Conservation (phyloP, 805 yeast genomes). For the Candida broadrunensis region DNA sequence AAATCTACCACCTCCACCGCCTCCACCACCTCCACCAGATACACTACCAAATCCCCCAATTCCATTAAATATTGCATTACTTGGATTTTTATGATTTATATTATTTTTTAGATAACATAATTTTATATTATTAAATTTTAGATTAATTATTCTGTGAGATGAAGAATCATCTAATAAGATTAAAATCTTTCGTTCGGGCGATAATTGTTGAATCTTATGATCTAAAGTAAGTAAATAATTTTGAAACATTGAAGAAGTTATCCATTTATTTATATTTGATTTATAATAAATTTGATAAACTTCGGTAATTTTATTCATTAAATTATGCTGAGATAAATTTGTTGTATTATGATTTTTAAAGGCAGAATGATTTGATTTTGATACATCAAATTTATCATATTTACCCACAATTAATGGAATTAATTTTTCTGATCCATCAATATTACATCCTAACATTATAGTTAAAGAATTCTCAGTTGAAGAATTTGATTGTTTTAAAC, state of each 20-base stretch:
- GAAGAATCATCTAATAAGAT: conserved; percentile 60
- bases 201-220: conserved; percentile 47
- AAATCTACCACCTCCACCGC: conserved; percentile 24
- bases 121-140: conserved; percentile 33
- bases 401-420: conserved; percentile 62
- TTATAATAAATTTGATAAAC: conserved; percentile 54
- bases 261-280: conserved; percentile 60
- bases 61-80: conserved; percentile 35
- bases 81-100: conserved; percentile 35
- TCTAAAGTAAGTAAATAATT: conserved; percentile 61
- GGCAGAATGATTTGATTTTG: conserved; percentile 21
- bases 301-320: conserved; percentile 44
- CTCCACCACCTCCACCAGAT: neutral
- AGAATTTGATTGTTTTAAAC: conserved; percentile 33
- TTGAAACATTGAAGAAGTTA: conserved; percentile 60
- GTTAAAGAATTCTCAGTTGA: conserved; percentile 45
- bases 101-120: conserved; percentile 38
- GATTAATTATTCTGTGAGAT: conserved; percentile 52
- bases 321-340: conserved; percentile 9
- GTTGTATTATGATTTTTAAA: conserved; percentile 13
- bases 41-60: conserved; percentile 11
- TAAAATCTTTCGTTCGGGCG: conserved; percentile 46
- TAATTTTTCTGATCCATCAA: conserved; percentile 61
- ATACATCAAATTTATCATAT: conserved; percentile 43
- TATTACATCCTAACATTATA: conserved; percentile 59